Percentiles rank a stretch among this genome's conserved stretches.
Conservation (phyloP, 306 rosid genomes). For the Fagus sylvatica region DNA sequence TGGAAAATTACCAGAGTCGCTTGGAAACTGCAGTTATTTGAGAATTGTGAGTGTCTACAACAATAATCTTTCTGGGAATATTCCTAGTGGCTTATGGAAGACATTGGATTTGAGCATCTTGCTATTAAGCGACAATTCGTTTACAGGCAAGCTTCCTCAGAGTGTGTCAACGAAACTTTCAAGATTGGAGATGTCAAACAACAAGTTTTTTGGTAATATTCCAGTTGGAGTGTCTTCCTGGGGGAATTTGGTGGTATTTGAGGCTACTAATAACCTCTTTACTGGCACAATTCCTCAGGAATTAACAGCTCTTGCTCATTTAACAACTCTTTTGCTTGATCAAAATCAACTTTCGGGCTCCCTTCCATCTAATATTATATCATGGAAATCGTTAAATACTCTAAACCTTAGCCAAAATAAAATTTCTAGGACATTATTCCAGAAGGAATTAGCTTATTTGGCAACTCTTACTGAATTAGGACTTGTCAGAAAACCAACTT, state of each 20-base stretch:
- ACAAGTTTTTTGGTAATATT: constrained; percentile 62
- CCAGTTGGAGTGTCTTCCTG: constrained; percentile 51
- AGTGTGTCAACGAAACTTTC: constrained; percentile 37
- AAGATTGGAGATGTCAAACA: constrained; percentile 46
- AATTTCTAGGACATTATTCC: constrained; percentile 62
- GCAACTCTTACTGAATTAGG: constrained; percentile 44
- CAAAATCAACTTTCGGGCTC: constrained; percentile 50
- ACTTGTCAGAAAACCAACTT: constrained; percentile 65
- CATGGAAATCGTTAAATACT: constrained; percentile 43
- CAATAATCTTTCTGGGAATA: constrained; percentile 52
- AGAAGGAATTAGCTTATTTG: constrained; percentile 29
- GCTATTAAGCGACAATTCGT: constrained; percentile 39
- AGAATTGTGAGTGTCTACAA: constrained; percentile 16
- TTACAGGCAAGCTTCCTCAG: constrained; percentile 63
- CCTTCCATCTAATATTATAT: constrained; percentile 46
- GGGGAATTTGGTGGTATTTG: constrained; percentile 43
- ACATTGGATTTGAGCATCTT: constrained; percentile 30
- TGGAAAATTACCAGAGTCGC: constrained; percentile 65
- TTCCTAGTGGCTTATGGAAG: constrained; percentile 75
- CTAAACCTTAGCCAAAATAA: constrained; percentile 54
- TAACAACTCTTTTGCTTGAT: constrained; percentile 49
- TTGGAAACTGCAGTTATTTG: constrained; percentile 55
- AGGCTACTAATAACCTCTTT: constrained; percentile 53
- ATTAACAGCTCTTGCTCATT: constrained; percentile 40
- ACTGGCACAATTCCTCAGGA: constrained; percentile 56